These are phyloP conservation scores for Coemansia sp. DNA, from an alignment of 192 early-diverging fungal genomes.

Conservation along the genomic window DNA sequence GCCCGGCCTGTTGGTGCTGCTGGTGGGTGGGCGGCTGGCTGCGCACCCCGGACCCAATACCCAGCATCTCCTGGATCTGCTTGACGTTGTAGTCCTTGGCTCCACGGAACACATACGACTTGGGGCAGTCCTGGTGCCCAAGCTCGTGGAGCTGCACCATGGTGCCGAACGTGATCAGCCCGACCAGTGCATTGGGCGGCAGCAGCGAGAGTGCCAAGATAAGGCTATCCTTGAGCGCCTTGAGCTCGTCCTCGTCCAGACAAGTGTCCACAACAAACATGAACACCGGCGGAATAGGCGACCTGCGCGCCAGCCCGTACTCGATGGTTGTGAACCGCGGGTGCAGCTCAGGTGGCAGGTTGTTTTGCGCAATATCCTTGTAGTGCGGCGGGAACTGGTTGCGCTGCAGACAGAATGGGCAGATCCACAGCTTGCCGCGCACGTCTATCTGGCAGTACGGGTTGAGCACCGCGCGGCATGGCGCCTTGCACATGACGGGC, in stretches of 20 bases:
- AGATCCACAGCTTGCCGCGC: slow-evolving; percentile 95
- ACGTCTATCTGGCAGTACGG: slow-evolving; percentile 99
- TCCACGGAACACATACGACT: slow-evolving; percentile 97
- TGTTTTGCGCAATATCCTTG: slow-evolving; percentile 88
- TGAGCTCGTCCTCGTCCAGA: slow-evolving; percentile 91
- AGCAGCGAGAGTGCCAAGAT: slow-evolving; percentile 89
- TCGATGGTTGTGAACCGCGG: slow-evolving; percentile 95
- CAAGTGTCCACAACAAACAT: slow-evolving; percentile 98
- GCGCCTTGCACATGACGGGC: slow-evolving; percentile 95
- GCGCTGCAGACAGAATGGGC: slow-evolving; percentile 96
- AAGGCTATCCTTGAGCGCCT: slow-evolving; percentile 92
- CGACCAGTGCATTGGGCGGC: slow-evolving; percentile 90
- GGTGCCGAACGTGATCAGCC: slow-evolving; percentile 95
- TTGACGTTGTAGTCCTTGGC: slow-evolving; percentile 94
- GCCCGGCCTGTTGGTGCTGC: slow-evolving; percentile 23
- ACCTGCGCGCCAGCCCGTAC: slow-evolving; percentile 85
- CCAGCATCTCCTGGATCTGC: slow-evolving; percentile 98
- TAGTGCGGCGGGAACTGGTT: slow-evolving; percentile 98
- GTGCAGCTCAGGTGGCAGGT: slow-evolving; percentile 92
- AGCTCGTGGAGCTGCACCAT: slow-evolving; percentile 99
- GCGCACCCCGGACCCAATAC: slow-evolving; percentile 61
- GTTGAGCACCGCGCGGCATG: slow-evolving; percentile 94
- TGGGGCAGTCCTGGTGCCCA: slow-evolving; percentile 93
- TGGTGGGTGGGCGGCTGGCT: slow-evolving; percentile 33
- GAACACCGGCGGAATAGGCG: slow-evolving; percentile 92